These are phyloP conservation scores for Metschnikowia matae DNA, from an alignment of 805 yeast genomes.

Conservation along the genomic window DNA sequence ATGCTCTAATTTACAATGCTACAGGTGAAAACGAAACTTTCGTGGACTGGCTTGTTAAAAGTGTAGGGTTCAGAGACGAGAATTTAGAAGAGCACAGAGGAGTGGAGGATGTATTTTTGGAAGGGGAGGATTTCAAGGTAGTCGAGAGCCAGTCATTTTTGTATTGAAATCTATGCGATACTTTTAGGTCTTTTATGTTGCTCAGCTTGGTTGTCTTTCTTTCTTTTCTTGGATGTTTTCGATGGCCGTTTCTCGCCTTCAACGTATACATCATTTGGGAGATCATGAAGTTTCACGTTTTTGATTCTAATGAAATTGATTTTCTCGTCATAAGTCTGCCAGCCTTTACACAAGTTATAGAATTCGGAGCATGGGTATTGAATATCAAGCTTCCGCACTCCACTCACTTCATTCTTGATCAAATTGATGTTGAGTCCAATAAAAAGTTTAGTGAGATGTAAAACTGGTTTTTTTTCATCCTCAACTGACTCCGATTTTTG, in stretches of 20 bases:
- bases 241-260: conserved; percentile 76
- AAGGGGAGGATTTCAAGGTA: background rate
- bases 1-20: conserved; percentile 9
- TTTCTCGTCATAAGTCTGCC: conserved; percentile 63
- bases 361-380: conserved; percentile 90
- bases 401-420: background rate
- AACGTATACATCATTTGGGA: conserved; percentile 76
- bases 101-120: conserved; percentile 9
- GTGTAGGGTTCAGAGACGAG: background rate
- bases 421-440: conserved; percentile 62
- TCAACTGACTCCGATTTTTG: conserved; percentile 1
- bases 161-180: conserved; percentile 1
- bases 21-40: conserved; percentile 8
- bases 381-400: conserved; percentile 57
- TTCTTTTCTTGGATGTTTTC: conserved; percentile 43
- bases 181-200: conserved; percentile 4
- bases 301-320: conserved; percentile 56
- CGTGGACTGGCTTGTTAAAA: conserved; percentile 6
- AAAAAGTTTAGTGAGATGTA: conserved; percentile 46
- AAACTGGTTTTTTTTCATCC: conserved; percentile 13
- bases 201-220: conserved; percentile 12
- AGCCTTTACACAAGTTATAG: conserved; percentile 70
- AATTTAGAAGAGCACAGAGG: background rate
- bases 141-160: background rate
- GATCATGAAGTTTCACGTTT: conserved; percentile 70